Evolutionary conservation across 2,329 filamentous ascomycete species (phyloP).

Genomic region (Colletotrichum australisinense): DNA sequence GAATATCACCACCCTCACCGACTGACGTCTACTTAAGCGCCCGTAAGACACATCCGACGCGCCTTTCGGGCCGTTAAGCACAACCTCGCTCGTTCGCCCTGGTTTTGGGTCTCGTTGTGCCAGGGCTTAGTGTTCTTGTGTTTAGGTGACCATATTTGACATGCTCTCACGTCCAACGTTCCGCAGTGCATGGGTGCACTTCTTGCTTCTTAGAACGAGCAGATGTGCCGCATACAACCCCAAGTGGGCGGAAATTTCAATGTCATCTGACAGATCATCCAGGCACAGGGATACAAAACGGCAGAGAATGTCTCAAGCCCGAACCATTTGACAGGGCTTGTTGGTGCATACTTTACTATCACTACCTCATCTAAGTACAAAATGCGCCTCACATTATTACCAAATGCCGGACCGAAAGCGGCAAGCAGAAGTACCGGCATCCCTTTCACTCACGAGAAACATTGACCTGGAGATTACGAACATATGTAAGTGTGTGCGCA

Average conservation of each 20-base stretch:
- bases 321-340: slow-evolving; percentile 8
- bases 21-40: slow-evolving; percentile 35
- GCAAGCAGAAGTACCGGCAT: not conserved
- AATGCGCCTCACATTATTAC: not conserved
- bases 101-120: slow-evolving; percentile 19
- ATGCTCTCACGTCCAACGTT: slow-evolving; percentile 19
- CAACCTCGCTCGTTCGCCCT: slow-evolving; percentile 26
- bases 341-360: not conserved
- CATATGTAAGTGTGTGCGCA: not conserved
- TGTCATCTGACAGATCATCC: not conserved
- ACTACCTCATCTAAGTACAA: not conserved
- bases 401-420: not conserved
- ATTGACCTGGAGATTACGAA: not conserved
- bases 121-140: not conserved
- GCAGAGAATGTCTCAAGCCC: not conserved
- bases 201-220: slow-evolving; percentile 16
- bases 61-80: slow-evolving; percentile 26
- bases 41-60: slow-evolving; percentile 19
- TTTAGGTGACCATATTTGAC: not conserved
- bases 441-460: not conserved
- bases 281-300: not conserved
- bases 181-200: not conserved
- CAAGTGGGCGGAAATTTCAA: not conserved
- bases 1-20: not conserved
- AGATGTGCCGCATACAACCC: not conserved